A percentile compares a stretch with the other conserved stretches of the same genome.
phyloP scores from a whole-genome alignment of 208 protist species.

The Crithidia brevicula region DNA sequence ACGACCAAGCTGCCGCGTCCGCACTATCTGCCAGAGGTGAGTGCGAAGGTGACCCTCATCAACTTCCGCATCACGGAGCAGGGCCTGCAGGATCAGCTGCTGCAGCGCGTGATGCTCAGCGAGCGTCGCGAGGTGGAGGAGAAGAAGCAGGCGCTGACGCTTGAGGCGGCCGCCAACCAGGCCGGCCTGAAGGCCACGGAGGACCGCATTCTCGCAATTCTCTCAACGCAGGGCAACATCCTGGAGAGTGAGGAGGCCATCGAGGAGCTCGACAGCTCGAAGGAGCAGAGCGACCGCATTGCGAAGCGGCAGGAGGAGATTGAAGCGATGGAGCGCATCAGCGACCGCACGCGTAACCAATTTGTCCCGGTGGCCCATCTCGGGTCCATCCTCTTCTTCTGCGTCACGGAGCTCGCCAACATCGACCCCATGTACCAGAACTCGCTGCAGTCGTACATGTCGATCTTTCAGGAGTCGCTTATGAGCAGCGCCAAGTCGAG shows the following conservation, averaged over 20 bases:
- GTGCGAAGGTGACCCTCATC: conserved; percentile 96
- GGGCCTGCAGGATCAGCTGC: conserved; percentile 96
- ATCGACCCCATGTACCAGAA: conserved; percentile 98
- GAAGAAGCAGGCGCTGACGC: conserved; percentile 95
- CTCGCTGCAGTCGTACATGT: conserved; percentile 96
- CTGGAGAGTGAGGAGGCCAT: conserved; percentile 96
- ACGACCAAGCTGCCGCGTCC: conserved; percentile 98
- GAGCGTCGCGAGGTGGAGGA: conserved; percentile 96
- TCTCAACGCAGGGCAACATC: conserved; percentile 91
- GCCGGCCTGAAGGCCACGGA: conserved; percentile 89
- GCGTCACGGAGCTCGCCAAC: conserved; percentile 96
- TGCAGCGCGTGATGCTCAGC: conserved; percentile 94
- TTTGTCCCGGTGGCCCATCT: conserved; percentile 96
- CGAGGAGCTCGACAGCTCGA: conserved; percentile 94
- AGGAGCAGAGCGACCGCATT: conserved; percentile 96
- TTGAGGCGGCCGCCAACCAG: conserved; percentile 92
- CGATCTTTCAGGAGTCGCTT: conserved; percentile 95
- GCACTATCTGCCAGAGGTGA: conserved; percentile 97
- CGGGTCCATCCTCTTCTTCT: conserved; percentile 97
- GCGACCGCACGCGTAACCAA: conserved; percentile 95
- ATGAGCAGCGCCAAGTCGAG: conserved; percentile 77
- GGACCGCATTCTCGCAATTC: conserved; percentile 92
- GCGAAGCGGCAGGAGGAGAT: conserved; percentile 94
- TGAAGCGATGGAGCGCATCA: conserved; percentile 96
- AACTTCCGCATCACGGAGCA: conserved; percentile 98